Conservation (phyloP, 106 monocot genomes). For the Acorus gramineus region DNA sequence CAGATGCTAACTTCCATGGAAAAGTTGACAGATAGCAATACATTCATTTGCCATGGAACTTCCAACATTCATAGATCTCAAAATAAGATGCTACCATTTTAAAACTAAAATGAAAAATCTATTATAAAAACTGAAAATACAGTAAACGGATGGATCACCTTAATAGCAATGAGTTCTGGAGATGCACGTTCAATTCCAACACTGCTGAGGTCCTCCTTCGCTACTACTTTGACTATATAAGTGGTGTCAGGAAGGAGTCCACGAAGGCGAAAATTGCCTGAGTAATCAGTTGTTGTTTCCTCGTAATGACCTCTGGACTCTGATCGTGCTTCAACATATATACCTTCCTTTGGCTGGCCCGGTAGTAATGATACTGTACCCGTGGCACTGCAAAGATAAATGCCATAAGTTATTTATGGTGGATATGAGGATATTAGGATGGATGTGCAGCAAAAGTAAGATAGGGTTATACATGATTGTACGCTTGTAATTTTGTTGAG, state of each 20-base stretch:
- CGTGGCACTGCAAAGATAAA: constrained; percentile 49
- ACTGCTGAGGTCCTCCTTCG: constrained; percentile 33
- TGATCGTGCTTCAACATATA: constrained; percentile 78
- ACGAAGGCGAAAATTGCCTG: constrained; percentile 78
- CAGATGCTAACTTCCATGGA: too few species aligned
- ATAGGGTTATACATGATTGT: too few species aligned
- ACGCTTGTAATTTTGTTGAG: too few species aligned
- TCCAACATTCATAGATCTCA: too few species aligned
- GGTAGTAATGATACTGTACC: constrained; percentile 69
- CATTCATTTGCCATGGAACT: too few species aligned
- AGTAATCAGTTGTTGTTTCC: constrained; percentile 63
- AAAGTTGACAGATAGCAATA: too few species aligned
- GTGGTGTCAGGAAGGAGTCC: constrained; percentile 76
- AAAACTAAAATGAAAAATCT: neutral
- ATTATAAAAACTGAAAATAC: neutral
- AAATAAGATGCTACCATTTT: neutral
- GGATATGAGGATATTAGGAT: too few species aligned
- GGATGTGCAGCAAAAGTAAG: too few species aligned
- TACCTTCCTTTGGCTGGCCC: constrained; percentile 75
- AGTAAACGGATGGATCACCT: constrained; percentile 11
- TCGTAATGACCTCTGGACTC: constrained; percentile 86
- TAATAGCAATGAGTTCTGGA: constrained; percentile 42
- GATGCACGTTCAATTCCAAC: constrained; percentile 73
- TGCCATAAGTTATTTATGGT: too few species aligned
- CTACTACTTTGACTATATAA: constrained; percentile 49